phyloP scores from a whole-genome alignment of 2,329 filamentous ascomycete species.

The Ophiocordyceps camponoti-floridani region DNA sequence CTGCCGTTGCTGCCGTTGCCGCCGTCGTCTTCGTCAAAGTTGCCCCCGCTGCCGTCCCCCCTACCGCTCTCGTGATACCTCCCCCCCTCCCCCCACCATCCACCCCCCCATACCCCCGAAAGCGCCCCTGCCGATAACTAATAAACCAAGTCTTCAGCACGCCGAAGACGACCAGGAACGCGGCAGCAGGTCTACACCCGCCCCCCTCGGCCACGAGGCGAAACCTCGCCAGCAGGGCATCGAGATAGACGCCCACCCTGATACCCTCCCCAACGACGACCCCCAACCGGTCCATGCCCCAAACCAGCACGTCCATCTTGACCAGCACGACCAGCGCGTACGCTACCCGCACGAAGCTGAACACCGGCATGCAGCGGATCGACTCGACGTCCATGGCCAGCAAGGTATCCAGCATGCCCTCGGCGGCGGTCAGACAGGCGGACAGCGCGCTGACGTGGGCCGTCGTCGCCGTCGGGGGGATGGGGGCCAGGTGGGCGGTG shows the following conservation, averaged over 20 bases:
- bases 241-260: slow-evolving; percentile 47
- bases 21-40: too few species aligned
- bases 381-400: slow-evolving; percentile 37
- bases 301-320: slow-evolving; percentile 54
- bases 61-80: too few species aligned
- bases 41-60: too few species aligned
- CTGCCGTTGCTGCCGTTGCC: slow-evolving; percentile 2
- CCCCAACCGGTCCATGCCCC: slow-evolving; percentile 47
- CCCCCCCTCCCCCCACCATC: too few species aligned
- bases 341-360: slow-evolving; percentile 53
- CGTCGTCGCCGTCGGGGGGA: too few species aligned
- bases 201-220: slow-evolving; percentile 42
- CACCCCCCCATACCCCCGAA: too few species aligned
- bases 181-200: slow-evolving; percentile 45
- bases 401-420: slow-evolving; percentile 49
- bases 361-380: slow-evolving; percentile 49
- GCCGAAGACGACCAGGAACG: slow-evolving; percentile 52
- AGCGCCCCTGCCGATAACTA: slow-evolving; percentile 20
- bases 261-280: slow-evolving; percentile 52
- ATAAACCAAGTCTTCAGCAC: slow-evolving; percentile 57
- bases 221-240: slow-evolving; percentile 52
- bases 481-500: too few species aligned
- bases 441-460: slow-evolving; percentile 50
- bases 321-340: slow-evolving; percentile 56
- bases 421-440: slow-evolving; percentile 47